Base-by-base conservation (phyloP, 2,329 filamentous ascomycete species). In the Xylaria sp. region DNA sequence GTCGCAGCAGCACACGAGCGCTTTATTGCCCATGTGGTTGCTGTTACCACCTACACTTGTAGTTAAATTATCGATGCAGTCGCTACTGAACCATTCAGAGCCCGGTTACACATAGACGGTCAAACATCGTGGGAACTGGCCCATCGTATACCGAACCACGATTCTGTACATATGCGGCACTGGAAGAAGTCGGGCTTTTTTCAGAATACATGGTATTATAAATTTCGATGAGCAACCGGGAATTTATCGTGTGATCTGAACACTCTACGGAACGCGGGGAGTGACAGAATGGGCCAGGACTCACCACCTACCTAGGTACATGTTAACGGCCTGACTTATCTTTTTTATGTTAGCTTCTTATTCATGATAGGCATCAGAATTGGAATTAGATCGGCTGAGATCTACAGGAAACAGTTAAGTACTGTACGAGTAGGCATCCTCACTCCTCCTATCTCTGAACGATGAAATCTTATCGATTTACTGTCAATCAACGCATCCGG, bases 41-140 rank as follows among this genome's bases (percentile, higher is more conserved):
- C 29, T 13, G 5, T 34, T 34, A 52, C 45, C 48, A 46, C 48
- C 39, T 46, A 44, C 49, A 50, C 46, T 53, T 51, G 40, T 56
- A 60, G 55, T 58, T 54, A 58, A 55, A 58, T 55, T 58, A 52
- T 55, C 55, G 55, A 43, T 49, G 55, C 58, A 52, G 52, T 55
- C 58, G 55, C 52, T 52, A 58, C 44, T 50, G 43, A 60, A 41
- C 49, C 29, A 3, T 34, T 34, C 29, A 34, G 44, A 42, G 38
- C 54, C 47, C 41, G 39, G 54, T 49, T 48, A n/a, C n/a, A n/a
- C n/a, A n/a, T n/a, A 34, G 9, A 34, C 29, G 8, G 29, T 13
- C 4, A 34, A 34, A 11, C 4, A 34, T 7, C 29, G 9, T 13
- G 29, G 29, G 9, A 34, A 34, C 29, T 13, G 16, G 29, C 16